These are phyloP conservation scores for Saxophila tyrrhenica DNA, from an alignment of 495 filamentous ascomycete genomes.

Conservation along the genomic window DNA sequence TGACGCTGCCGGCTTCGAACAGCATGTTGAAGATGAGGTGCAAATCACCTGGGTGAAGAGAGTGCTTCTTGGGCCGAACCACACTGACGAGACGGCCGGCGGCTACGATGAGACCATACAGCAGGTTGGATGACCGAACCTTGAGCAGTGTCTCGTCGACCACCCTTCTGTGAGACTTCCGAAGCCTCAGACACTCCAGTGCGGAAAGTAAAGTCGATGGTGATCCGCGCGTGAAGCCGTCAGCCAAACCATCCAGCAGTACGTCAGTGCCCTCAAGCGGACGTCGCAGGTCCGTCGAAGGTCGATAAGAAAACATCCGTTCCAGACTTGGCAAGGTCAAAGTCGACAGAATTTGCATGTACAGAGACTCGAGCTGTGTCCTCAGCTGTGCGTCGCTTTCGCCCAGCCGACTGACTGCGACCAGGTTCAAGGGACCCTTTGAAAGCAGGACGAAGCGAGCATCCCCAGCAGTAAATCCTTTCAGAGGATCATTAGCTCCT, in stretches of 20 bases:
- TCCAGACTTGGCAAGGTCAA: conserved; percentile 82
- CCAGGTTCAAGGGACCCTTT: conserved; percentile 78
- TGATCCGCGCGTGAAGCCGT: conserved; percentile 88
- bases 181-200: conserved; percentile 77
- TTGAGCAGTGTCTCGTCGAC: conserved; percentile 84
- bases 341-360: conserved; percentile 96
- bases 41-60: conserved; percentile 87
- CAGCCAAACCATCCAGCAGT: conserved; percentile 80
- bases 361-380: conserved; percentile 81
- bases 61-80: conserved; percentile 86
- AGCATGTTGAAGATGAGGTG: conserved; percentile 99
- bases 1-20: conserved; percentile 85
- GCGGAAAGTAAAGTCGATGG: conserved; percentile 80
- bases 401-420: conserved; percentile 82
- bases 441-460: conserved; percentile 74
- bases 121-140: conserved; percentile 55
- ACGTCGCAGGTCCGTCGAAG: conserved; percentile 80
- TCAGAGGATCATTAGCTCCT: conserved; percentile 58
- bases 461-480: conserved; percentile 71
- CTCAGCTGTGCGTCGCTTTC: conserved; percentile 82
- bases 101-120: conserved; percentile 91
- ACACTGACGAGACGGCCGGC: conserved; percentile 92
- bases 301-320: conserved; percentile 78
- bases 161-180: conserved; percentile 71
- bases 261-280: conserved; percentile 91